Percentiles rank a stretch among this genome's conserved stretches.
Conservation (phyloP, 306 rosid genomes). For the Dicorynia guianensis region DNA sequence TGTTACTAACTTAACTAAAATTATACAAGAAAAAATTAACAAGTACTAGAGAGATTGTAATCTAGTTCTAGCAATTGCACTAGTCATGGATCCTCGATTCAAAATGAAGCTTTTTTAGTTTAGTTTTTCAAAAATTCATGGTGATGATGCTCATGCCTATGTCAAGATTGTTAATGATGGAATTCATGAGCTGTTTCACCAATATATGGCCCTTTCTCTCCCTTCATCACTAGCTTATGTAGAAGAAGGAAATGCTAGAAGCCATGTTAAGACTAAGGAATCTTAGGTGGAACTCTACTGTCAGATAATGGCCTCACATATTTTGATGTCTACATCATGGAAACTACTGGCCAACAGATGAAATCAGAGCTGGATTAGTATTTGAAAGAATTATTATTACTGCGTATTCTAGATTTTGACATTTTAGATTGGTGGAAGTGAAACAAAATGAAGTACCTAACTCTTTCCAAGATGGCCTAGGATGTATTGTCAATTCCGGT, state of each 20-base stretch:
- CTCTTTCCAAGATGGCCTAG: constrained; percentile 94
- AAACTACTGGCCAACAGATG: constrained; percentile 84
- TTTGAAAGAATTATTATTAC: constrained; percentile 83
- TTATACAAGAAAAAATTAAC: constrained; percentile 69
- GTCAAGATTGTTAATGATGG: constrained; percentile 88
- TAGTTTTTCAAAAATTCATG: constrained; percentile 80
- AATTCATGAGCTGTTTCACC: constrained; percentile 86
- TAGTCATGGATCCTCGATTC: constrained; percentile 95
- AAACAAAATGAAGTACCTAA: constrained; percentile 88
- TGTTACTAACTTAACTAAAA: constrained; percentile 55
- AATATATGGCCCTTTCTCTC: constrained; percentile 77
- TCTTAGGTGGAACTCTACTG: constrained; percentile 63
- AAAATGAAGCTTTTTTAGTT: constrained; percentile 98
- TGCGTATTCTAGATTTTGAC: constrained; percentile 86
- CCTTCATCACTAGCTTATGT: constrained; percentile 86
- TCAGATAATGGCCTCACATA: constrained; percentile 85
- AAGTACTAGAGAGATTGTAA: constrained; percentile 85
- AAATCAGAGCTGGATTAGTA: constrained; percentile 91
- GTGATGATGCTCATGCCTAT: constrained; percentile 72
- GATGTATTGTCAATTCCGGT: constrained; percentile 81
- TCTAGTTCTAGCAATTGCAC: constrained; percentile 84
- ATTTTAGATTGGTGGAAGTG: constrained; percentile 93
- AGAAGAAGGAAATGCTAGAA: constrained; percentile 62
- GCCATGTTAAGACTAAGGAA: constrained; percentile 52
- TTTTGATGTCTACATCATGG: constrained; percentile 94